These are phyloP conservation scores for Linderniella brevidens DNA, from an alignment of 257 asterid genomes.

Conservation along the genomic window DNA sequence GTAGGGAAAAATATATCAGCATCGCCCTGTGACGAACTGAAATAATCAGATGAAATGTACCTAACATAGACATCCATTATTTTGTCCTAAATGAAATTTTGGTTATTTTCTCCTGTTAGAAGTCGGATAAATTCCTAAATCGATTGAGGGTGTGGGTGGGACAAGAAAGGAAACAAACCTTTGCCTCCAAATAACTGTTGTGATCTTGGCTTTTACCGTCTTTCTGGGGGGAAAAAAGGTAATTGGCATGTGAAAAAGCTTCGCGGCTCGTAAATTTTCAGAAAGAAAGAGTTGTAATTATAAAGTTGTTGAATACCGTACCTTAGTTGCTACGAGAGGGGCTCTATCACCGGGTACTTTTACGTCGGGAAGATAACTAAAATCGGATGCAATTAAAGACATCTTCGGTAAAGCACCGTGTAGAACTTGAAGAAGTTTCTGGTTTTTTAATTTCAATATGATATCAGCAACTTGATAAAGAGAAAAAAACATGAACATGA, in stretches of 20 bases:
- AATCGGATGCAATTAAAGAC: slow-evolving; percentile 91
- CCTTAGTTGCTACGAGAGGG: slow-evolving; percentile 91
- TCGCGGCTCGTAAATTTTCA: neutral
- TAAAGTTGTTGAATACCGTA: slow-evolving; percentile 10
- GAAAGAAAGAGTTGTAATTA: neutral
- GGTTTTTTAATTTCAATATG: slow-evolving; percentile 16
- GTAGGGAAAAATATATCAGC: slow-evolving; percentile 97
- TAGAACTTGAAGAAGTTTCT: slow-evolving; percentile 83
- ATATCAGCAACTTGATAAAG: slow-evolving; percentile 10
- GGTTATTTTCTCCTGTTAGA: too few relatives aligned
- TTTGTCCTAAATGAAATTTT: too few relatives aligned
- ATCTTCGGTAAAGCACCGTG: slow-evolving; percentile 96
- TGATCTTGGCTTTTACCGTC: slow-evolving; percentile 66
- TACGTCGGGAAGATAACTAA: slow-evolving; percentile 91
- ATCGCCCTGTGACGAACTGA: slow-evolving; percentile 44
- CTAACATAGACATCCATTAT: neutral
- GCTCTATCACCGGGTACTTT: slow-evolving; percentile 87
- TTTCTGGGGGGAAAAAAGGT: slow-evolving; percentile 40
- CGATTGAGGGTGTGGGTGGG: slow-evolving; percentile 1
- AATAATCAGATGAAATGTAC: neutral
- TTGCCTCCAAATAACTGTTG: slow-evolving; percentile 66
- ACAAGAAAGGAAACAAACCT: slow-evolving; percentile 27
- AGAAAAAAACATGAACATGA: too few relatives aligned
- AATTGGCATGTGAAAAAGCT: neutral
- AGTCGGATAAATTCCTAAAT: too few relatives aligned